These are phyloP conservation scores for Thermothielavioides terrestris DNA, from an alignment of 495 filamentous ascomycete genomes.

Conservation along the genomic window DNA sequence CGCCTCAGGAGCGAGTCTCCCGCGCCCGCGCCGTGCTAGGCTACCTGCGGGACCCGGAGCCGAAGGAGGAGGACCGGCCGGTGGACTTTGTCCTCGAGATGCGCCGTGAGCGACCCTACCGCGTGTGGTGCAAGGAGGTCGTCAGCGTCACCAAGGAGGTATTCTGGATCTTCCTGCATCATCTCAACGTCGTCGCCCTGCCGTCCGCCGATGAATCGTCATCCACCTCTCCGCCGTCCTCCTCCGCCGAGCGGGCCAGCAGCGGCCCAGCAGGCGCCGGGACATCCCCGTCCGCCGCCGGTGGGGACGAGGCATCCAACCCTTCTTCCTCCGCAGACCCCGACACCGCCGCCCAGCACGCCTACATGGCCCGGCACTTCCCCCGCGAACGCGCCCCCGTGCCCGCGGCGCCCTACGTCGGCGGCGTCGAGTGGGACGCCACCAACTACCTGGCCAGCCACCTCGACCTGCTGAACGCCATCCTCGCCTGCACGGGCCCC, in stretches of 20 bases:
- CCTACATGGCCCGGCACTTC: conserved; percentile 67
- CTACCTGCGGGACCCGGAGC: conserved; percentile 74
- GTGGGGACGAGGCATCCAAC: neutral
- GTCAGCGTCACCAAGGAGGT: conserved; percentile 93
- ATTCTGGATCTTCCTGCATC: conserved; percentile 98
- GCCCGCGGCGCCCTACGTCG: conserved; percentile 91
- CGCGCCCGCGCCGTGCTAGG: conserved; percentile 61
- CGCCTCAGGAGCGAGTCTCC: conserved; percentile 43
- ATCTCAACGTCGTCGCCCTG: conserved; percentile 74
- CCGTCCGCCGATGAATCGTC: conserved; percentile 29
- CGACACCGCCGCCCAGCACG: conserved; percentile 24
- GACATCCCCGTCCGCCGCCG: too few species aligned
- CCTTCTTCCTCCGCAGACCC: conserved; percentile 1
- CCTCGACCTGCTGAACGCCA: conserved; percentile 83
- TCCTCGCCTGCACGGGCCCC: conserved; percentile 70
- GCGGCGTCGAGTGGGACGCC: conserved; percentile 97
- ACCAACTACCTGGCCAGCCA: conserved; percentile 92
- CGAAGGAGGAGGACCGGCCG: conserved; percentile 63
- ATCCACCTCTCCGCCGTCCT: neutral
- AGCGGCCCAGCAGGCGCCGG: too few species aligned
- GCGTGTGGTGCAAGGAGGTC: conserved; percentile 88
- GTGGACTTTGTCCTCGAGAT: conserved; percentile 84
- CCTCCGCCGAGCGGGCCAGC: neutral
- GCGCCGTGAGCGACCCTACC: conserved; percentile 77
- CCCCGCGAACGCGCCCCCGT: conserved; percentile 82